A percentile compares a stretch with the other conserved stretches of the same genome.
phyloP scores from a whole-genome alignment of 1,139 yeast species.

The Taiozyma sp. region DNA sequence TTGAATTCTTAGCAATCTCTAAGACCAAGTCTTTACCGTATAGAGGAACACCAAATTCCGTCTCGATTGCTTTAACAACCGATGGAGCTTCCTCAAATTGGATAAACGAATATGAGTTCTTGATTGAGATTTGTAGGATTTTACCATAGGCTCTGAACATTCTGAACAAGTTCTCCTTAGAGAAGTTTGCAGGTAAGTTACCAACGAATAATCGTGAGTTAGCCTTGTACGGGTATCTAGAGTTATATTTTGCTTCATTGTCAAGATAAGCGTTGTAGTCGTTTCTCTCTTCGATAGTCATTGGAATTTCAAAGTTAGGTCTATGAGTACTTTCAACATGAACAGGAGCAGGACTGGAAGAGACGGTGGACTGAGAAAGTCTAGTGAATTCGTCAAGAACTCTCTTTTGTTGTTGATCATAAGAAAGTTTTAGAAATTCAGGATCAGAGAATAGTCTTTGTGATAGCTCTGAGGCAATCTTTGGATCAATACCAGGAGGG shows the following conservation, averaged over 20 bases:
- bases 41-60: slow-evolving; percentile 60
- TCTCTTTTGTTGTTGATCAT: slow-evolving; percentile 33
- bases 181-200: slow-evolving; percentile 70
- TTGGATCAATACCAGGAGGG: slow-evolving; percentile 6
- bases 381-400: slow-evolving; percentile 25
- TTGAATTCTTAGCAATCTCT: slow-evolving; percentile 74
- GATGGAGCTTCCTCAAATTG: slow-evolving; percentile 65
- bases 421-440: slow-evolving; percentile 32
- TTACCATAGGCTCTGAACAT: slow-evolving; percentile 71
- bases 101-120: slow-evolving; percentile 80
- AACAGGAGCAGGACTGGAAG: not conserved
- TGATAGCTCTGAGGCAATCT: slow-evolving; percentile 10
- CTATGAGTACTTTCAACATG: slow-evolving; percentile 27
- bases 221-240: slow-evolving; percentile 60
- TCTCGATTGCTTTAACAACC: slow-evolving; percentile 64
- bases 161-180: slow-evolving; percentile 68
- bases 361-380: slow-evolving; percentile 19
- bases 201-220: slow-evolving; percentile 82
- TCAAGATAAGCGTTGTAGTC: slow-evolving; percentile 47
- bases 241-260: slow-evolving; percentile 41
- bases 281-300: slow-evolving; percentile 49
- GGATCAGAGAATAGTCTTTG: slow-evolving; percentile 31
- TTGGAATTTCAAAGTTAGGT: slow-evolving; percentile 54
- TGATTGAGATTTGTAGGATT: slow-evolving; percentile 70
- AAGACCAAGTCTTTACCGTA: slow-evolving; percentile 61